Conservation (phyloP, 2,329 filamentous ascomycete species). For the Esteya vermicola region DNA sequence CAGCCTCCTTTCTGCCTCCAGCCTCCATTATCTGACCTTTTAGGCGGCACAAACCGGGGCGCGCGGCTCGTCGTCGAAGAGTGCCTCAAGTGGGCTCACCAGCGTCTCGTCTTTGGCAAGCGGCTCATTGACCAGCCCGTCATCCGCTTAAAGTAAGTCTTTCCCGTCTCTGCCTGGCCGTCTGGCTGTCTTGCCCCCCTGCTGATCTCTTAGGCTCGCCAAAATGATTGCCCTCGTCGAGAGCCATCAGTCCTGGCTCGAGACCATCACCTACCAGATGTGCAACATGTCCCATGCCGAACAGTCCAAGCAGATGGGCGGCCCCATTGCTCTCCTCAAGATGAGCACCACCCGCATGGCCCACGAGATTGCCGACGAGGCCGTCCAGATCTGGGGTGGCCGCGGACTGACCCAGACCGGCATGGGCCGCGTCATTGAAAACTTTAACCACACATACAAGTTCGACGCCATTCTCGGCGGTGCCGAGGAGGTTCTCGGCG, state of each 20-base stretch:
- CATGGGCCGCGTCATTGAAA: slow-evolving; percentile 72
- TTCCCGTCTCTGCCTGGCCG: neutral
- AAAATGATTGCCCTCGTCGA: slow-evolving; percentile 77
- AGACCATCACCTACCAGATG: slow-evolving; percentile 80
- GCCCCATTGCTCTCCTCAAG: slow-evolving; percentile 73
- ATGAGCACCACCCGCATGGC: slow-evolving; percentile 62
- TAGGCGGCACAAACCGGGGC: slow-evolving; percentile 45
- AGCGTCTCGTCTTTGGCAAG: slow-evolving; percentile 73
- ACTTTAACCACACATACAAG: slow-evolving; percentile 75
- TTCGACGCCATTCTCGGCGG: slow-evolving; percentile 68
- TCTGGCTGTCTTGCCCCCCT: neutral
- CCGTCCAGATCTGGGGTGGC: slow-evolving; percentile 77
- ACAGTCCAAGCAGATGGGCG: slow-evolving; percentile 61
- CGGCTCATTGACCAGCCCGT: slow-evolving; percentile 71
- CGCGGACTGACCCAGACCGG: slow-evolving; percentile 66
- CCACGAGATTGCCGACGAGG: slow-evolving; percentile 72
- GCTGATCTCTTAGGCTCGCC: slow-evolving; percentile 69
- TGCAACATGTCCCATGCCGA: slow-evolving; percentile 67
- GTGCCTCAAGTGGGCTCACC: slow-evolving; percentile 78
- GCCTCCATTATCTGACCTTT: neutral
- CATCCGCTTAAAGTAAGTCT: slow-evolving; percentile 58
- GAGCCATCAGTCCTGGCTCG: slow-evolving; percentile 74
- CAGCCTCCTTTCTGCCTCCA: neutral
- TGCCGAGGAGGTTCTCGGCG: slow-evolving; percentile 68
- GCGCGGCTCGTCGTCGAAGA: slow-evolving; percentile 63